Evolutionary conservation across 1,284 basidiomycete species (phyloP).

Genomic region (Porogramme epimiltina): DNA sequence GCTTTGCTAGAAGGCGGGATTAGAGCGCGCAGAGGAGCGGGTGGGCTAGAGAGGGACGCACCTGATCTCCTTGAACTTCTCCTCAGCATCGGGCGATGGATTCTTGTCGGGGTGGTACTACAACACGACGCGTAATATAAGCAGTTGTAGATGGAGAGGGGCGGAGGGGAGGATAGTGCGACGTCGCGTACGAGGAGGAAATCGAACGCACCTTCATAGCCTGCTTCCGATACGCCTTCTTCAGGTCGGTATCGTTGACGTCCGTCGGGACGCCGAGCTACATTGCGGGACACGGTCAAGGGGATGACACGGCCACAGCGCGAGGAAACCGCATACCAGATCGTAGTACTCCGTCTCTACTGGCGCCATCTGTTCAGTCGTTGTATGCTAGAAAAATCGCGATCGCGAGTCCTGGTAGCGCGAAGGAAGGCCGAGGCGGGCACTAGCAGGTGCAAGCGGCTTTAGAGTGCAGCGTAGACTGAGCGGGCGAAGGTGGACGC

Average conservation of each 20-base stretch:
- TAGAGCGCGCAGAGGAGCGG: neutral
- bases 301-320: neutral
- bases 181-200: neutral
- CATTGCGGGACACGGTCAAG: neutral
- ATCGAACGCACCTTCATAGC: conserved; percentile 79
- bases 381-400: no score
- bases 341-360: conserved; percentile 55
- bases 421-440: neutral
- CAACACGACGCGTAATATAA: neutral
- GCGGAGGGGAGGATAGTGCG: neutral
- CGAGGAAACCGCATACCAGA: conserved; percentile 34
- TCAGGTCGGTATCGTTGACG: conserved; percentile 75
- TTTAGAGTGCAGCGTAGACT: no score
- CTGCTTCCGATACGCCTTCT: conserved; percentile 95
- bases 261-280: conserved; percentile 53
- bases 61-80: conserved; percentile 95
- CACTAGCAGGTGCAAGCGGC: neutral
- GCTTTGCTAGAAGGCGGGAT: conserved; percentile 67
- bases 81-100: conserved; percentile 81
- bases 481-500: neutral
- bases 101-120: conserved; percentile 97
- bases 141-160: neutral
- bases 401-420: neutral
- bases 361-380: conserved; percentile 49
- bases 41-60: conserved; percentile 29